phyloP scores from a whole-genome alignment of 441 rosid genomes.

The Populus hybrid region DNA sequence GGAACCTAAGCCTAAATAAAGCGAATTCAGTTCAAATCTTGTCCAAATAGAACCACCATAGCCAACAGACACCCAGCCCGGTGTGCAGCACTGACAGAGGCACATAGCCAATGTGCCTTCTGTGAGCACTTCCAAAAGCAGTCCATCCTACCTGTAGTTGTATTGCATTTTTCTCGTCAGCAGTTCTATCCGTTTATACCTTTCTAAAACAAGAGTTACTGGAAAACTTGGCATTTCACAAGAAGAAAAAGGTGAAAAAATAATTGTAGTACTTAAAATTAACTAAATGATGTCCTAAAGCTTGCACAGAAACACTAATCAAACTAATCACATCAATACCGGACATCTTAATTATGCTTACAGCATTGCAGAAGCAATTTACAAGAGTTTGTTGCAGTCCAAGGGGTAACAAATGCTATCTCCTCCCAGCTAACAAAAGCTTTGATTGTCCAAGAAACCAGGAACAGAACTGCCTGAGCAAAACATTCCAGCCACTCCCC shows the following conservation, averaged over 20 bases:
- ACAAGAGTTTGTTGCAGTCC: background rate
- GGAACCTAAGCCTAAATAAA: too few species aligned
- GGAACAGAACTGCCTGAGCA: background rate
- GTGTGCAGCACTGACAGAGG: too few species aligned
- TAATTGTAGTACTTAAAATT: background rate
- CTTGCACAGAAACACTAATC: background rate
- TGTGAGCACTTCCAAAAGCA: too few species aligned
- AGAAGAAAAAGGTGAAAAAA: background rate
- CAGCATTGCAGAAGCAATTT: constrained; percentile 1
- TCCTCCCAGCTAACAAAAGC: background rate
- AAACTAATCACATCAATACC: background rate
- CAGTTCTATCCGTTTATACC: background rate
- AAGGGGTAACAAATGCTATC: background rate
- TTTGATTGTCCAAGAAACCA: background rate
- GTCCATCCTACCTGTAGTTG: background rate
- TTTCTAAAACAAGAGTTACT: background rate
- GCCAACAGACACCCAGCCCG: too few species aligned
- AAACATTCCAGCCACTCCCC: background rate
- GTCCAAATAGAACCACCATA: too few species aligned
- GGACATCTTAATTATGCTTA: background rate
- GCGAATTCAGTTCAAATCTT: too few species aligned
- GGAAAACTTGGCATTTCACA: background rate
- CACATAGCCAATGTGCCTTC: too few species aligned
- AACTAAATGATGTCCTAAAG: background rate
- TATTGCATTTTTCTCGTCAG: background rate